Conservation (phyloP, 495 filamentous ascomycete genomes). For the Mytilinidion resinicola region DNA sequence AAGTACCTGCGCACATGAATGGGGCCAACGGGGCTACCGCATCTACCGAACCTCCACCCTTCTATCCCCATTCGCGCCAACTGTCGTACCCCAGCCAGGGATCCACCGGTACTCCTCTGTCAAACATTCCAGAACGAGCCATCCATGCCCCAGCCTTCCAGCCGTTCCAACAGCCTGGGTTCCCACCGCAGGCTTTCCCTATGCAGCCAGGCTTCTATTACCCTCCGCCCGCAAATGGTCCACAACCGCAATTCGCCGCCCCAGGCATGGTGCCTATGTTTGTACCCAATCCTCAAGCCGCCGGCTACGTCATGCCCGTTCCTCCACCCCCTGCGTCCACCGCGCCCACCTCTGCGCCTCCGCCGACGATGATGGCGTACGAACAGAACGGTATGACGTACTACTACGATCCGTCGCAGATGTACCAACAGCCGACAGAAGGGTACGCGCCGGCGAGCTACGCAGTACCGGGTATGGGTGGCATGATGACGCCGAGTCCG, state of each 20-base stretch:
- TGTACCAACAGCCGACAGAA: constrained; percentile 48
- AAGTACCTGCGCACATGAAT: constrained; percentile 66
- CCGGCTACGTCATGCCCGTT: constrained; percentile 24
- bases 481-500: constrained; percentile 69
- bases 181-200: constrained; percentile 28
- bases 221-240: constrained; percentile 20
- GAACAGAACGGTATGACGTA: constrained; percentile 94
- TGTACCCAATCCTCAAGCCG: constrained; percentile 24
- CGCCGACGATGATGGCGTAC: constrained; percentile 72
- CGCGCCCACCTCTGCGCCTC: constrained; percentile 39
- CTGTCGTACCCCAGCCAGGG: constrained; percentile 70
- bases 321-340: constrained; percentile 34
- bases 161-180: constrained; percentile 40
- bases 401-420: constrained; percentile 76
- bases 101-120: constrained; percentile 78
- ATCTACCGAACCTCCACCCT: constrained; percentile 42
- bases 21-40: constrained; percentile 52
- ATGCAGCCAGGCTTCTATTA: constrained; percentile 46
- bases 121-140: constrained; percentile 89
- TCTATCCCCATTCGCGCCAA: constrained; percentile 57
- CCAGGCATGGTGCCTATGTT: constrained; percentile 31
- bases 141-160: constrained; percentile 92
- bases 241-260: constrained; percentile 21
- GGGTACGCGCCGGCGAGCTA: constrained; percentile 45
- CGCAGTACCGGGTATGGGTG: constrained; percentile 60